Conservation (phyloP, 139 green algal species). For the Gonium pectorale region DNA sequence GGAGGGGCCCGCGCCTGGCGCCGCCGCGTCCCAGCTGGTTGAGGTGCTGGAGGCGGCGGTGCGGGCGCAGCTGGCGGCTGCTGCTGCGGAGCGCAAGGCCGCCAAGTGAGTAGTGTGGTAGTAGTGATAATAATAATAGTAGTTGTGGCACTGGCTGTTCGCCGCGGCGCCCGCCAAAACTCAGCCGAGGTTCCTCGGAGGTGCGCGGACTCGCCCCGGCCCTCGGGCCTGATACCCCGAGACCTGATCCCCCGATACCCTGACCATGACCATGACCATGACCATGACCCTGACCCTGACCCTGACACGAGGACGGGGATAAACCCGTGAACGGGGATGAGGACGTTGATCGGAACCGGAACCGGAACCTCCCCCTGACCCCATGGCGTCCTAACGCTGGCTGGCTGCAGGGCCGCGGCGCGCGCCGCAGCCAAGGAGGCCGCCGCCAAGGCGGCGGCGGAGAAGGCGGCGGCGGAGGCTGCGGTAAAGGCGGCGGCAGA, state of each 20-base stretch:
- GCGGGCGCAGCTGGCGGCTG: conserved; percentile 12
- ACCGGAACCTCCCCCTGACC: too few species aligned
- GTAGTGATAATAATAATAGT: neutral
- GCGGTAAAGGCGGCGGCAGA: neutral
- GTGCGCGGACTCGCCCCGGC: too few species aligned
- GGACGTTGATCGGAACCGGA: too few species aligned
- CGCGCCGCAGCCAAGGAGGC: neutral
- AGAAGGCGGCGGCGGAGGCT: neutral
- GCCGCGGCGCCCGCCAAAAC: too few species aligned
- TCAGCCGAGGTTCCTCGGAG: too few species aligned
- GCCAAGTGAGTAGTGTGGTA: conserved; percentile 12
- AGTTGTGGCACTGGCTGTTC: neutral
- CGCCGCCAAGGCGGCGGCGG: neutral
- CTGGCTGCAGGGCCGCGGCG: neutral
- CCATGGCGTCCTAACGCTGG: too few species aligned
- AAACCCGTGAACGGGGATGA: too few species aligned
- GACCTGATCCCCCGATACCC: too few species aligned
- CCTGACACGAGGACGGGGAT: too few species aligned
- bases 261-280: too few species aligned
- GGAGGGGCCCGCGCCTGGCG: neutral
- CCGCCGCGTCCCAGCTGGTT: neutral
- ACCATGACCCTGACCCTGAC: too few species aligned
- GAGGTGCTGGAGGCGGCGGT: conserved; percentile 9
- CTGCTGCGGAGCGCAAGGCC: conserved; percentile 12
- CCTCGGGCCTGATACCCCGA: too few species aligned